Percentiles rank a stretch among this genome's conserved stretches.
Evolutionary conservation across 2,329 filamentous ascomycete species (phyloP).

Genomic region (Xylariaceae sp.): DNA sequence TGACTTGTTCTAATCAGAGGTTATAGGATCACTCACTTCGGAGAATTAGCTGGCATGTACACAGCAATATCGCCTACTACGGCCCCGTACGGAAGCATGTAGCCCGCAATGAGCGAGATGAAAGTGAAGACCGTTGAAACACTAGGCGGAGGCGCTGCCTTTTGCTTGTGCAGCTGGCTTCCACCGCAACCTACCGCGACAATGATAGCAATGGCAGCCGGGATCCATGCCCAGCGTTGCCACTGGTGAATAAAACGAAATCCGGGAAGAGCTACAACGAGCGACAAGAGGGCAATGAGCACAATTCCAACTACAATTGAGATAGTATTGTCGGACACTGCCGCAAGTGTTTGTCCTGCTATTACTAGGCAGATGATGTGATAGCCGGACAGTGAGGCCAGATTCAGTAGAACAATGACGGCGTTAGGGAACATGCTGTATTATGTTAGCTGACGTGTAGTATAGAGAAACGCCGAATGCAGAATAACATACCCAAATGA

Average conservation of each 20-base stretch:
- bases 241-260: conserved; percentile 56
- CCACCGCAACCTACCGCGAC: conserved; percentile 56
- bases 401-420: conserved; percentile 49
- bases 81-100: conserved; percentile 58
- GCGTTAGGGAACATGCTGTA: too few species aligned
- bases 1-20: too few species aligned
- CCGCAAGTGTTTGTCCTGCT: conserved; percentile 57
- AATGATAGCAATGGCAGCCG: conserved; percentile 52
- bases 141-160: conserved; percentile 39
- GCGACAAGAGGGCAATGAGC: conserved; percentile 53
- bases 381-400: conserved; percentile 61
- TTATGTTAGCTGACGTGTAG: too few species aligned
- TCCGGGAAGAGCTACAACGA: conserved; percentile 61
- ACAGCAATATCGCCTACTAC: conserved; percentile 10
- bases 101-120: conserved; percentile 60
- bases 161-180: conserved; percentile 47
- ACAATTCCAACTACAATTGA: conserved; percentile 59
- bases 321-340: conserved; percentile 47
- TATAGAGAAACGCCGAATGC: conserved; percentile 38
- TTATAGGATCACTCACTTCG: conserved; percentile 10
- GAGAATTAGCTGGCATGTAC: conserved; percentile 6
- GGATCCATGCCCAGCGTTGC: conserved; percentile 57
- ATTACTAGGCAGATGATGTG: conserved; percentile 59
- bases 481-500: conserved; percentile 61
- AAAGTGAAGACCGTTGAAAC: conserved; percentile 52